phyloP scores from a whole-genome alignment of 345 rosid species.

The Lepidium sativum region DNA sequence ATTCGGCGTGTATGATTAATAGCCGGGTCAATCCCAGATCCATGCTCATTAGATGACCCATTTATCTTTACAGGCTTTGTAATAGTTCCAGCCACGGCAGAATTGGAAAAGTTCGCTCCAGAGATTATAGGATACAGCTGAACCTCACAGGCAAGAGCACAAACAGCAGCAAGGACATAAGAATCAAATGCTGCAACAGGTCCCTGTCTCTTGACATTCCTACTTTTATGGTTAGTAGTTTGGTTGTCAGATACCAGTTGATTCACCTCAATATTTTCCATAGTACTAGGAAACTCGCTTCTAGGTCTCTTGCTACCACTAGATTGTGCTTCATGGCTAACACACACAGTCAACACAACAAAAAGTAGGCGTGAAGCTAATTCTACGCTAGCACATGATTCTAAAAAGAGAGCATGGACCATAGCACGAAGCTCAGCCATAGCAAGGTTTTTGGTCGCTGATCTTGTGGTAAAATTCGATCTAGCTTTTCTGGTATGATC shows the following conservation, averaged over 20 bases:
- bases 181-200: conserved; percentile 98
- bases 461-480: conserved; percentile 40
- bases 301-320: conserved; percentile 61
- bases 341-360: conserved; percentile 92
- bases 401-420: conserved; percentile 93
- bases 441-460: conserved; percentile 80
- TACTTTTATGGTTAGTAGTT: conserved; percentile 34
- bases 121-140: conserved; percentile 76
- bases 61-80: conserved; percentile 51
- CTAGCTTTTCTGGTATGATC: conserved; percentile 49
- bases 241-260: conserved; percentile 31
- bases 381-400: conserved; percentile 83
- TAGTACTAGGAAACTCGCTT: conserved; percentile 39
- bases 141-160: conserved; percentile 97
- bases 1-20: conserved; percentile 84
- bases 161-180: conserved; percentile 89
- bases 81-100: conserved; percentile 26
- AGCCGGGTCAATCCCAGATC: conserved; percentile 59
- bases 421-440: conserved; percentile 95
- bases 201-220: conserved; percentile 67
- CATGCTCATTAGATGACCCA: conserved; percentile 50
- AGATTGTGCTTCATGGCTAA: conserved; percentile 93
- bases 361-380: conserved; percentile 91
- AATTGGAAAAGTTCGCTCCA: conserved; percentile 41
- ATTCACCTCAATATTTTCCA: conserved; percentile 34